Conservation (phyloP, 2,329 filamentous ascomycete genomes). For the Venturia carpophila region DNA sequence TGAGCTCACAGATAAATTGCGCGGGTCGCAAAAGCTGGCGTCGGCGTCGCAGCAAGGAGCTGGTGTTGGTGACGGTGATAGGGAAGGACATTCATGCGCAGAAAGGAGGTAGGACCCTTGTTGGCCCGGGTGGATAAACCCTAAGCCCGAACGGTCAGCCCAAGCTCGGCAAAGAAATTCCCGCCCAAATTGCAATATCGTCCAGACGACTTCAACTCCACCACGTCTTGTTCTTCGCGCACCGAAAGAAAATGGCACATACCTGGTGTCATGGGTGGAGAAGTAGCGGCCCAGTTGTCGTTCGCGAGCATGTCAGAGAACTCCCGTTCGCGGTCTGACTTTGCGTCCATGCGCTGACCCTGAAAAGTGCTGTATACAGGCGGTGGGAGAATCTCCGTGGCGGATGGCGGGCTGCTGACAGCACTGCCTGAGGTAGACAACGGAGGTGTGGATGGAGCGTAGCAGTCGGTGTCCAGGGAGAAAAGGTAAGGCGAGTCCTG, state of each 20-base stretch:
- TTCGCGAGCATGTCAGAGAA: constrained; percentile 64
- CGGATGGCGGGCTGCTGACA: constrained; percentile 74
- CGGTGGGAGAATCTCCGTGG: constrained; percentile 69
- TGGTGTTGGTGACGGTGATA: constrained; percentile 69
- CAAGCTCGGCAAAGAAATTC: background rate
- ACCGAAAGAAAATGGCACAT: constrained; percentile 39
- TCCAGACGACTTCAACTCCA: constrained; percentile 14
- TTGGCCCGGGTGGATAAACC: constrained; percentile 52
- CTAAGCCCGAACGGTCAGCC: constrained; percentile 31
- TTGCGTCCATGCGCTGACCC: constrained; percentile 29
- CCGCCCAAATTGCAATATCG: background rate
- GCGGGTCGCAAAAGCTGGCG: constrained; percentile 83
- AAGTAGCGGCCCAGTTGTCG: constrained; percentile 63
- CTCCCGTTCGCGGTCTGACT: constrained; percentile 59
- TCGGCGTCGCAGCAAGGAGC: constrained; percentile 60
- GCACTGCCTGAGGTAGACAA: constrained; percentile 78
- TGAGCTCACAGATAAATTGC: constrained; percentile 68
- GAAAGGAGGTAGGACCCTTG: constrained; percentile 61
- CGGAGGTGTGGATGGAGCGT: constrained; percentile 73
- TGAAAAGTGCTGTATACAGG: constrained; percentile 75
- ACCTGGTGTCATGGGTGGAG: constrained; percentile 87
- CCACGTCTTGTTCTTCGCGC: background rate
- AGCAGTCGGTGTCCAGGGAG: constrained; percentile 68
- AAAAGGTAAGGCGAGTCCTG: constrained; percentile 46
- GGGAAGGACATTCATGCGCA: constrained; percentile 56